A percentile compares a stretch with the other conserved stretches of the same genome.
phyloP scores from a whole-genome alignment of 257 asterid genomes.

The Solanum bulbocastanum region DNA sequence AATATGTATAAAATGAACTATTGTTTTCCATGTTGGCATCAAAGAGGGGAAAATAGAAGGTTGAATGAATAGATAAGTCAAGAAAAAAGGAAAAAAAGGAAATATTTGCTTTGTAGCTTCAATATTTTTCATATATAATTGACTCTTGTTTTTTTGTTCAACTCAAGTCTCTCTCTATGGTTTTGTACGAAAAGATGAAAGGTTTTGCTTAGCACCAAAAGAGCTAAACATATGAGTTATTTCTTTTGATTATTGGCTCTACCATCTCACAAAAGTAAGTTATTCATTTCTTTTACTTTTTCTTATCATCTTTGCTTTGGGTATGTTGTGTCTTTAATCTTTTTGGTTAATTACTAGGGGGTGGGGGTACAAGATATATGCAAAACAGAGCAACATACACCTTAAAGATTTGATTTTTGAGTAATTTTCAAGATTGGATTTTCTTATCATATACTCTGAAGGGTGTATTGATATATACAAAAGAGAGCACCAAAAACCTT shows the following conservation, averaged over 20 bases:
- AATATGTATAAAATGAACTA: neutral
- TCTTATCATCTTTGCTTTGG: neutral
- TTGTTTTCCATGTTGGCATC: conserved; percentile 1
- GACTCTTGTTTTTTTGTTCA: neutral
- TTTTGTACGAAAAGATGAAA: neutral
- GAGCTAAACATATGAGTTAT: neutral
- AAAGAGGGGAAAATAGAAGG: neutral
- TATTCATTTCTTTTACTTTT: neutral
- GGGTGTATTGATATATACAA: neutral
- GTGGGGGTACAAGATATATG: neutral
- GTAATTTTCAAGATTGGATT: neutral
- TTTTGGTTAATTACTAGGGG: neutral
- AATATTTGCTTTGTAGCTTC: neutral
- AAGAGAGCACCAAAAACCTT: neutral
- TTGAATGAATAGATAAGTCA: neutral
- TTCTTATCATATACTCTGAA: neutral
- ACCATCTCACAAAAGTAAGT: neutral
- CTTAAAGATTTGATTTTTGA: neutral
- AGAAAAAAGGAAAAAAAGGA: neutral
- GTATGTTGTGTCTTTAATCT: neutral
- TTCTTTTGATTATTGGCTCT: neutral
- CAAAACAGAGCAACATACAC: neutral
- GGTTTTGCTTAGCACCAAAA: neutral
- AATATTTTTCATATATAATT: neutral
- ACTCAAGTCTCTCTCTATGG: neutral